Conservation (phyloP, 2,329 filamentous ascomycete species). For the Periconia macrospinosa region DNA sequence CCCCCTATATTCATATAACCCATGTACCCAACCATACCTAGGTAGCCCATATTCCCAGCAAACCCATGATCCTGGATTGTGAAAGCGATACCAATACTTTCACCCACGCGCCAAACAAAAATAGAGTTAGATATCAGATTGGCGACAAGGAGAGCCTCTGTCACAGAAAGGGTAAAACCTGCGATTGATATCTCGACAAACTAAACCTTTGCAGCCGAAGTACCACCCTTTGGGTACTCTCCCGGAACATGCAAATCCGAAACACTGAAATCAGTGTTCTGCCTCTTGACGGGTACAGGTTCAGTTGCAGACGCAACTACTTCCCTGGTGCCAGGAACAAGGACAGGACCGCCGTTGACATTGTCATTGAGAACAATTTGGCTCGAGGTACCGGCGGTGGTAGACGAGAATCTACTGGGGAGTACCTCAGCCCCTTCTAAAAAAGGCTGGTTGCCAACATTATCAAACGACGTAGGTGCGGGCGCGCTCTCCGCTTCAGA, state of each 20-base stretch:
- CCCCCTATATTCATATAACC: too few species aligned
- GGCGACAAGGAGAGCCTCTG: too few species aligned
- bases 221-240: constrained; percentile 57
- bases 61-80: too few species aligned
- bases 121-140: too few species aligned
- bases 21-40: too few species aligned
- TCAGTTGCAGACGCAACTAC: neutral
- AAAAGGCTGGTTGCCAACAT: constrained; percentile 27
- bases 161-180: too few species aligned
- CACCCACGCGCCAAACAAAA: too few species aligned
- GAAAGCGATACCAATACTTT: too few species aligned
- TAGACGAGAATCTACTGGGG: constrained; percentile 4
- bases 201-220: neutral
- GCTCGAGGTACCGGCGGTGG: constrained; percentile 21
- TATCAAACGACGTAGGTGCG: constrained; percentile 13
- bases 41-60: too few species aligned
- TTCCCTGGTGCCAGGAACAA: constrained; percentile 44
- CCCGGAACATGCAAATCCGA: constrained; percentile 71
- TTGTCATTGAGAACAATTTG: constrained; percentile 12
- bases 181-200: neutral
- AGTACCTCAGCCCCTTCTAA: constrained; percentile 35
- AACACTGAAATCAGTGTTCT: constrained; percentile 55
- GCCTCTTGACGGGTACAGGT: constrained; percentile 36
- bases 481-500: constrained; percentile 16
- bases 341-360: constrained; percentile 41